A percentile compares a stretch with the other conserved stretches of the same genome.
phyloP scores from a whole-genome alignment of 805 yeast species.

The Myxozyma sirexii region DNA sequence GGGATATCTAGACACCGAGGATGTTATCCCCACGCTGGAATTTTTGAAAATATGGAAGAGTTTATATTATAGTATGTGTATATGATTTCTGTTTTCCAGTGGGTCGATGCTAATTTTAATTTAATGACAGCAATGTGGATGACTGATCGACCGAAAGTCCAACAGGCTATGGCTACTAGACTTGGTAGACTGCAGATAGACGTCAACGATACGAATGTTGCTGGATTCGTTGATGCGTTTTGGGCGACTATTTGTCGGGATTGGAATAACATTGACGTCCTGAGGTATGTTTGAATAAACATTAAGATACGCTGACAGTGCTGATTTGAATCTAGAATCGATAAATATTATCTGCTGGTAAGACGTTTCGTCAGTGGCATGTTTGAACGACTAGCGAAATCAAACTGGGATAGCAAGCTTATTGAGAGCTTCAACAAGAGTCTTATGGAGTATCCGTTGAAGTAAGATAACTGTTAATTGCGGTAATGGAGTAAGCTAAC shows the following conservation, averaged over 20 bases:
- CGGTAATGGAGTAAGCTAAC: neutral
- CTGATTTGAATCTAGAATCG: slow-evolving; percentile 56
- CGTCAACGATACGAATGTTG: slow-evolving; percentile 48
- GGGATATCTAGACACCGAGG: slow-evolving; percentile 10
- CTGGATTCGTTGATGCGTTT: slow-evolving; percentile 67
- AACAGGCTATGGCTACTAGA: slow-evolving; percentile 76
- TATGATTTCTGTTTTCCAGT: neutral
- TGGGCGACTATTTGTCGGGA: slow-evolving; percentile 79
- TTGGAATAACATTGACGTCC: slow-evolving; percentile 66
- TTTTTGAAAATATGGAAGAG: slow-evolving; percentile 93
- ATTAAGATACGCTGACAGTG: neutral
- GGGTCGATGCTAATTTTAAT: neutral
- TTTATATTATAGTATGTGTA: slow-evolving; percentile 57
- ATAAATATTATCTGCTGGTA: slow-evolving; percentile 79
- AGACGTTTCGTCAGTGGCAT: slow-evolving; percentile 73
- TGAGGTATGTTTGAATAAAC: slow-evolving; percentile 17
- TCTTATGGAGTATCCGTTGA: slow-evolving; percentile 42
- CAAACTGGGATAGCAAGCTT: slow-evolving; percentile 57
- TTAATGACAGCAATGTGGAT: slow-evolving; percentile 78
- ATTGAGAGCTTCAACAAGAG: slow-evolving; percentile 52
- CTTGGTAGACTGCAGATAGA: slow-evolving; percentile 57
- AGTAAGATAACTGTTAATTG: slow-evolving; percentile 41
- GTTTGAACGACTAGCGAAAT: slow-evolving; percentile 56
- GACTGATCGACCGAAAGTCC: slow-evolving; percentile 90
- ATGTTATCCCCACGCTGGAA: slow-evolving; percentile 45